Conservation (phyloP, 371 early-diverging fungal species). For the Smittium culicis region DNA sequence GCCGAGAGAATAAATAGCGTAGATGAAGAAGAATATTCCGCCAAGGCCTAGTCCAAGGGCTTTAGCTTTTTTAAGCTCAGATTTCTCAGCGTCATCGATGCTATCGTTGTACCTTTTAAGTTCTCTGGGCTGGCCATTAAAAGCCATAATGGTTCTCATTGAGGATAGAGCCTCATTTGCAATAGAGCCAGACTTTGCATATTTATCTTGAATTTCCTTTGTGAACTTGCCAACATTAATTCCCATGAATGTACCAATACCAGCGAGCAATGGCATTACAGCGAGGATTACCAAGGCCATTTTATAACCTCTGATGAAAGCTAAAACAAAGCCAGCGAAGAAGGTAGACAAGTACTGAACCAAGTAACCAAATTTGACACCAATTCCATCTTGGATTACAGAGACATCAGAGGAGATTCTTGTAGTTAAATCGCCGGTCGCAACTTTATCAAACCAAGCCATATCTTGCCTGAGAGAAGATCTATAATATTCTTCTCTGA, state of each 20-base stretch:
- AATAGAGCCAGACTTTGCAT: conserved; percentile 50
- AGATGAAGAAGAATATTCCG: conserved; percentile 25
- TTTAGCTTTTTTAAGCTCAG: conserved; percentile 30
- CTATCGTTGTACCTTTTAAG: conserved; percentile 34
- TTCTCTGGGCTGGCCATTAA: conserved; percentile 54
- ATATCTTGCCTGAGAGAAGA: conserved; percentile 54
- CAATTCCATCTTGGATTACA: conserved; percentile 43
- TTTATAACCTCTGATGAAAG: conserved; percentile 48
- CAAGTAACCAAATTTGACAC: conserved; percentile 46
- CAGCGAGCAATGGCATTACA: conserved; percentile 39
- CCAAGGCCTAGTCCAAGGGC: conserved; percentile 35
- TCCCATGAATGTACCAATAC: conserved; percentile 32
- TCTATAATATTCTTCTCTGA: conserved; percentile 37
- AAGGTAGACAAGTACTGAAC: conserved; percentile 42
- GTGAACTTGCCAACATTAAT: conserved; percentile 30
- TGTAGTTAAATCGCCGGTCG: conserved; percentile 45
- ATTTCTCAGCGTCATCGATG: conserved; percentile 28
- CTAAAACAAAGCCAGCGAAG: conserved; percentile 49
- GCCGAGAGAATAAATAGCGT: conserved; percentile 39
- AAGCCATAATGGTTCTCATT: conserved; percentile 78
- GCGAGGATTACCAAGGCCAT: conserved; percentile 46
- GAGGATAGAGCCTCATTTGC: conserved; percentile 60
- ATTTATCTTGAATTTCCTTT: conserved; percentile 24
- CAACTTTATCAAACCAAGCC: conserved; percentile 46
- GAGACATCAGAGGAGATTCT: conserved; percentile 43